Percentiles rank a stretch among this genome's conserved stretches.
phyloP scores from a whole-genome alignment of 2,329 filamentous ascomycete species.

The Fusarium fracticaudum region DNA sequence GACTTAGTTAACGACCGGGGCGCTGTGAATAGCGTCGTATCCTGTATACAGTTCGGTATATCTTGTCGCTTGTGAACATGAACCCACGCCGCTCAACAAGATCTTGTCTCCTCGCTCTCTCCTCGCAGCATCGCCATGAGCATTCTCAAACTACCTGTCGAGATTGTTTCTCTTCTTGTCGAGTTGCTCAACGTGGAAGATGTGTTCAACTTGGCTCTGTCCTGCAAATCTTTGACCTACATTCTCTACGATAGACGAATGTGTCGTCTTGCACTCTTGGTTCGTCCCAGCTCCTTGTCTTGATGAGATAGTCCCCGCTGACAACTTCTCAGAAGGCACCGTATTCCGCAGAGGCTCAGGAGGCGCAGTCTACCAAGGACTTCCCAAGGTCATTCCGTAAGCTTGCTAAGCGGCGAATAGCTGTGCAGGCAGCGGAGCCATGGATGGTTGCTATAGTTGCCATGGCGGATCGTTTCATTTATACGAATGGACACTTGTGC shows the following conservation, averaged over 20 bases:
- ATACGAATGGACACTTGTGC: constrained; percentile 71
- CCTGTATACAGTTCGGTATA: neutral
- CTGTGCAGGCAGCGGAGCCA: constrained; percentile 69
- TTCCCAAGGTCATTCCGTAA: constrained; percentile 56
- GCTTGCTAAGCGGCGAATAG: constrained; percentile 67
- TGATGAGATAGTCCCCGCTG: constrained; percentile 15
- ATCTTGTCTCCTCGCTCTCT: neutral
- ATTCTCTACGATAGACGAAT: constrained; percentile 64
- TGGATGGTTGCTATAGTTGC: constrained; percentile 70
- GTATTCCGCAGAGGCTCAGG: constrained; percentile 37
- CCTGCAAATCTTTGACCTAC: constrained; percentile 60
- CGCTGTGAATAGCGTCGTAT: constrained; percentile 13
- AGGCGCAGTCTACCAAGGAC: constrained; percentile 26
- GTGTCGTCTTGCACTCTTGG: constrained; percentile 67
- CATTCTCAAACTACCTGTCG: constrained; percentile 63
- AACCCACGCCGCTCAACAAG: neutral
- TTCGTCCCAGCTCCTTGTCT: constrained; percentile 47
- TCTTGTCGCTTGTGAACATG: constrained; percentile 18
- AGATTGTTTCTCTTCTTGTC: constrained; percentile 70
- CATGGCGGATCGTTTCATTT: constrained; percentile 69
- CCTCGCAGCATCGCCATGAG: constrained; percentile 50
- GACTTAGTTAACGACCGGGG: constrained; percentile 5
- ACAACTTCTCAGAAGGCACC: constrained; percentile 34
- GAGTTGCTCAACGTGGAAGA: constrained; percentile 66
- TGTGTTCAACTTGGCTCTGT: constrained; percentile 64